Evolutionary conservation across 2,329 filamentous ascomycete genomes (phyloP).

Genomic region (Monosporascus sp.): DNA sequence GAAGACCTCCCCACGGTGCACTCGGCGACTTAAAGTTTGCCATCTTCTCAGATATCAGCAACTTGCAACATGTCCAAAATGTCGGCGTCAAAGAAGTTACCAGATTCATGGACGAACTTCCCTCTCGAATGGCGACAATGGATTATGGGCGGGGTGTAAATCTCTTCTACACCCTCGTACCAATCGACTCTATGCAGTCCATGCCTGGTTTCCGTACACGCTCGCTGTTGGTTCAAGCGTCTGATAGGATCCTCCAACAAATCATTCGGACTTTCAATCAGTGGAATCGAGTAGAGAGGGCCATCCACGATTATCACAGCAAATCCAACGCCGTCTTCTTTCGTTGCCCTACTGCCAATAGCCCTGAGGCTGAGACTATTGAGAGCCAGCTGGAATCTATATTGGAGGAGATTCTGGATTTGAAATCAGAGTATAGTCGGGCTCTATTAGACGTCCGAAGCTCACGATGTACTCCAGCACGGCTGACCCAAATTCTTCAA

Average conservation of each 20-base stretch:
- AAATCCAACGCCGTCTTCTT: neutral
- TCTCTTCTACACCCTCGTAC: neutral
- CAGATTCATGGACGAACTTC: neutral
- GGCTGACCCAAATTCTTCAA: neutral
- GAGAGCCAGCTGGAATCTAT: neutral
- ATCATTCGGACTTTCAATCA: constrained; percentile 2
- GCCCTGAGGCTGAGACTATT: neutral
- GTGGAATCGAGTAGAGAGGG: neutral
- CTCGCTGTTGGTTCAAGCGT: neutral
- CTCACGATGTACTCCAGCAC: neutral
- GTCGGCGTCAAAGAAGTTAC: neutral
- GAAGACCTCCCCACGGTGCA: neutral
- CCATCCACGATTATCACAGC: neutral
- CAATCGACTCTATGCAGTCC: neutral
- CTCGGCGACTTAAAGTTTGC: neutral
- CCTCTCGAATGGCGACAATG: neutral
- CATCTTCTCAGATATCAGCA: constrained; percentile 1
- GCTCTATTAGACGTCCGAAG: neutral
- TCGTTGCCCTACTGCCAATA: neutral
- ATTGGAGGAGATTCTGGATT: neutral
- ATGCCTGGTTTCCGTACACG: neutral
- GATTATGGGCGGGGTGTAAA: neutral
- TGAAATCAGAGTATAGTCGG: neutral
- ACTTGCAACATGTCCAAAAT: neutral
- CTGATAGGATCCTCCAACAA: neutral